Base-by-base conservation (phyloP, 352 stramenopile species). In the Saprolegnia parasitica region DNA sequence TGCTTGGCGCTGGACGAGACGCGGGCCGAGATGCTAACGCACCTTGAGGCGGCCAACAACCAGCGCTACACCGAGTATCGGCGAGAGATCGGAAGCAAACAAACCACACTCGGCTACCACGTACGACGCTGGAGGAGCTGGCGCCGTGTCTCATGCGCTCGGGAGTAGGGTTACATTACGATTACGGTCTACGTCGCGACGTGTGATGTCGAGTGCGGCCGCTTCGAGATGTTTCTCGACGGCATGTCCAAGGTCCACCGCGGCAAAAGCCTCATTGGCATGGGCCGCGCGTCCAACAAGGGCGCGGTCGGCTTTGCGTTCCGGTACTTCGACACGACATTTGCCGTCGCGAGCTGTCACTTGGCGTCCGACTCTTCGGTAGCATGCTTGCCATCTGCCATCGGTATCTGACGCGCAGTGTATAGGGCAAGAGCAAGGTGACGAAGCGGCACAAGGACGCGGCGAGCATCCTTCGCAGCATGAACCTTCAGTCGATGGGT, bases 201-300 rank as follows among this genome's bases (percentile, higher is more conserved):
- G 63, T 81, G 76, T 32, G 80, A 83, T 35, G 81, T 95, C 35
- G 72, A 78, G 13, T 72, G 83, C 10, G 85, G 83, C 1, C 77
- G 80, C 18, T 93, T 95, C 66, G 71, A 80, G 46, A 91, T 93
- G 78, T 77, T 83, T 23, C 86, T 74, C 58, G 88, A 89, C 57
- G 80, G 79, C 50, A 77, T 80, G 3, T 84, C 90, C 57, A 85
- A 94, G 67, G 79, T 94, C 6, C 88, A 80, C 72, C 79, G 86
- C 2, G 86, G 86, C 42, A 93, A 93, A 65, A 92, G 83, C 9
- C 68, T 93, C 40, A 72, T 93, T 13, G 62, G 91, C 0, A 89
- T 94, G 46, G 84, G 84, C 0, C 81, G 84, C 11, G 87, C 88
- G 39, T 89, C 85, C 45, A 97, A 96, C 76, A 97, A 97, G 74